Evolutionary conservation across 1,284 basidiomycete genomes (phyloP).

Genomic region (Ceratobasidium sp.): DNA sequence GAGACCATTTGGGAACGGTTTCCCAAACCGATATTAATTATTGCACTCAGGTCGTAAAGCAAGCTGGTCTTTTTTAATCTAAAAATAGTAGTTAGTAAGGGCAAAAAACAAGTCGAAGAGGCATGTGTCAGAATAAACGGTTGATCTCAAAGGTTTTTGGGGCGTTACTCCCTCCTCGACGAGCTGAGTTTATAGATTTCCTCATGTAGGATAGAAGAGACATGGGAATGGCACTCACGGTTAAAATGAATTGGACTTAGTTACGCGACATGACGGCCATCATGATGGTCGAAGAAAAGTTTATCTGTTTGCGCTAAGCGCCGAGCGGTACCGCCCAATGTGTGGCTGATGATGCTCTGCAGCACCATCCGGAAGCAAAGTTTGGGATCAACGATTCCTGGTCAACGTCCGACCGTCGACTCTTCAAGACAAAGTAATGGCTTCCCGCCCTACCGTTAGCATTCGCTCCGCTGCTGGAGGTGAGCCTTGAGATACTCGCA

Average conservation of each 20-base stretch:
- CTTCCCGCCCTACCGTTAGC: conserved; percentile 90
- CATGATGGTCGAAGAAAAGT: conserved; percentile 8
- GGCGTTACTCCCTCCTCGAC: conserved; percentile 50
- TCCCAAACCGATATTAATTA: too few species aligned
- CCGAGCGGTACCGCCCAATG: background rate
- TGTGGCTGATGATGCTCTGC: conserved; percentile 1
- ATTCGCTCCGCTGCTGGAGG: conserved; percentile 82
- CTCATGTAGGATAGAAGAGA: conserved; percentile 10
- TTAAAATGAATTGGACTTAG: background rate
- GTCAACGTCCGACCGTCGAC: conserved; percentile 46
- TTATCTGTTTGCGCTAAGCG: conserved; percentile 24
- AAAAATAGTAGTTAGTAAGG: background rate
- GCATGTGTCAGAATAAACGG: conserved; percentile 39
- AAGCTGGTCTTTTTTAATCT: background rate
- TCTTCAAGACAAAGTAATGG: conserved; percentile 68
- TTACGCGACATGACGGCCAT: background rate
- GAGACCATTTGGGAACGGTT: too few species aligned
- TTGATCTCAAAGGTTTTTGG: conserved; percentile 46
- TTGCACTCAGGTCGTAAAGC: too few species aligned
- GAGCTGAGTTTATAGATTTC: conserved; percentile 50
- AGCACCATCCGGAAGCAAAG: conserved; percentile 44
- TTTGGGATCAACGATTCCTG: conserved; percentile 30
- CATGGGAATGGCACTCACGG: background rate
- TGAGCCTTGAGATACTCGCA: conserved; percentile 55
- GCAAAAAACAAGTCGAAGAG: background rate